Evolutionary conservation across 2,329 filamentous ascomycete species (phyloP), one percentile per base, ranked within the genome.

Genomic region (Colletotrichum sp.): DNA sequence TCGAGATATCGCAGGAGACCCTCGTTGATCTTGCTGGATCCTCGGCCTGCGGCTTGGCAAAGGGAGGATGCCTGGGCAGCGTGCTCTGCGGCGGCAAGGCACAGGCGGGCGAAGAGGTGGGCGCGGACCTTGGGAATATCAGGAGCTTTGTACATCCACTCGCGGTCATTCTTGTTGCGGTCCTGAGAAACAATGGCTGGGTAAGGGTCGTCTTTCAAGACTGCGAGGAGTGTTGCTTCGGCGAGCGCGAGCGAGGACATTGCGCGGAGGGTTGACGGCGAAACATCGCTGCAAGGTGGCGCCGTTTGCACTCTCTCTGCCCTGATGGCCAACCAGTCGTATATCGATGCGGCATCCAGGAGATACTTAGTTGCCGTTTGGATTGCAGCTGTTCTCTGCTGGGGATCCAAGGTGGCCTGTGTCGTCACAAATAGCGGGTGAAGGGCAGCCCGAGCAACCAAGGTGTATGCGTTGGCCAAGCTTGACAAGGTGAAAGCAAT

Each of bases 91-190:
- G 96, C 95, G 0, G 96, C 95, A 13, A 99, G 90, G 82, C 96
- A 99, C 9, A 99, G 88, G 1, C 96, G 90, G 3, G 96, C 96
- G 81, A 98, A 98, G 3, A 99, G 89, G 81, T 98, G 93, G 10
- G 95, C 95, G 63, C 96, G 93, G 21, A 98, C 96, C 82, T 96
- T 96, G 34, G 96, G 94, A 65, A 98, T 95, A 67, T 95, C 92
- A 1, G 96, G 95, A 0, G 95, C 91, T 80, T 94, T 95, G 84
- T 97, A 98, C 96, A 99, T 99, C 96, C 96, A 99, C 79, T 99
- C 96, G 77, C 91, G 95, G 83, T 96, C 95, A 79, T 93, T 92
- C 69, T 93, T 92, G 82, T 98, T 98, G 64, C 96, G 91, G 72
- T 93, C 92, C 80, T 98, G 95, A 1, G 95, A 92, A 4, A 98